Conservation (phyloP, 208 protist species). For the Kentomonas sorsogonicus region DNA sequence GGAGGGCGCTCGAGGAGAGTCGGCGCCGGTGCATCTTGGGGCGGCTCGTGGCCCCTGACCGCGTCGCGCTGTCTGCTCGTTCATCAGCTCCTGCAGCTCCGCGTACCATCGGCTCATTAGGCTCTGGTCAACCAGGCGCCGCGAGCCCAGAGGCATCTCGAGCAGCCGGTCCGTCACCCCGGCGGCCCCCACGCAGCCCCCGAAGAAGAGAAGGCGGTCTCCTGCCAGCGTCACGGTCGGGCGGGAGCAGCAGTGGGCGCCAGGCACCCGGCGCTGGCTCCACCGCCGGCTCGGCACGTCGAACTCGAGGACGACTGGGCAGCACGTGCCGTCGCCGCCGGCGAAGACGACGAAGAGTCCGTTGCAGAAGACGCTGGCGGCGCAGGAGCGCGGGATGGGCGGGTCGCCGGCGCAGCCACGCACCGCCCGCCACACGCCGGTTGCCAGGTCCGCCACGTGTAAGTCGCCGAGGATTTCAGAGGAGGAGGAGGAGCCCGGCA, state of each 20-base stretch:
- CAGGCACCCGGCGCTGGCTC: constrained; percentile 15
- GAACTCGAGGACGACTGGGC: constrained; percentile 28
- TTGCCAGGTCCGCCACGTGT: constrained; percentile 37
- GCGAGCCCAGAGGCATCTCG: constrained; percentile 24
- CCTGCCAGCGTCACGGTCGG: constrained; percentile 31
- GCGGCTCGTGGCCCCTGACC: too few relatives aligned
- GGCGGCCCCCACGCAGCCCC: constrained; percentile 21
- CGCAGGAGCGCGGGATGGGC: constrained; percentile 36
- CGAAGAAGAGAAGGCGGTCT: constrained; percentile 42
- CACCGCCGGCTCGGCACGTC: constrained; percentile 23
- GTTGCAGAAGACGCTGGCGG: constrained; percentile 32
- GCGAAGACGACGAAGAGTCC: constrained; percentile 34
- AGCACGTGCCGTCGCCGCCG: constrained; percentile 30
- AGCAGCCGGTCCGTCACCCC: constrained; percentile 23
- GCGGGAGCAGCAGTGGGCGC: constrained; percentile 37
- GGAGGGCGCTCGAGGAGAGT: too few relatives aligned
- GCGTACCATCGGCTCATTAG: constrained; percentile 26
- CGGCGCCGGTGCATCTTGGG: too few relatives aligned
- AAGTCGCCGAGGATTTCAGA: constrained; percentile 33
- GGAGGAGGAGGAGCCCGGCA: background rate
- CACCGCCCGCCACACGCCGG: constrained; percentile 35
- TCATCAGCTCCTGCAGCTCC: too few relatives aligned
- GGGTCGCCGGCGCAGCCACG: constrained; percentile 11
- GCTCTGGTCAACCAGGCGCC: constrained; percentile 19
- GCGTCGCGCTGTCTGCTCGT: too few relatives aligned